Evolutionary conservation across 1,139 yeast species (phyloP), one percentile per base, ranked within the genome.

Genomic region (Hansenula lynferdii): DNA sequence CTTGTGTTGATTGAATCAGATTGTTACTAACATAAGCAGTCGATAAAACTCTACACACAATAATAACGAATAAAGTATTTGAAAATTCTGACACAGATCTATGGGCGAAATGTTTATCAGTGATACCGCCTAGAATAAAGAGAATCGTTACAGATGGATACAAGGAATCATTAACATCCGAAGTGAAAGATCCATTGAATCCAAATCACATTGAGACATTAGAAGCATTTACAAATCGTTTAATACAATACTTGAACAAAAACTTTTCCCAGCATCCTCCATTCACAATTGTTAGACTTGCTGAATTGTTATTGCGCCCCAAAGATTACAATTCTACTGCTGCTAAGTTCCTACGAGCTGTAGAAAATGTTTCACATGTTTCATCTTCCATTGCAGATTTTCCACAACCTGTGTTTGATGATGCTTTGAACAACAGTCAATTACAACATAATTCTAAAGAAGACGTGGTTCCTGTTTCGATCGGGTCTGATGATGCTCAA

Each of bases 201-300:
- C 32, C 42, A 3, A n/a, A 25, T 0, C 14, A 30, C 7, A 28
- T 14, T 4, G 37, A 51, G 22, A 49, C 61, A 1, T 42, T 57
- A 2, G 49, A 46, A 5, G 44, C 49, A 12, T 45, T 53, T 38
- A 42, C 42, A 4, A 34, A 29, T n/a, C 47, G 53, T 8, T 44
- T 66, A 10, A 39, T 53, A 14, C 35, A 40, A 1, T 45, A 52
- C 21, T 49, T 73, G 27, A 28, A 40, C 1, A 43, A 37, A 4
- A 53, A 51, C 28, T 76, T 72, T 47, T 18, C 42, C 1, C 44
- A 49, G 1, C 42, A 54, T 2, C 81, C 85, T 1, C 87, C 86
- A 0, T 80, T 77, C 54, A 80, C 85, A 0, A 51, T 77, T 2
- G 65, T 69, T 35, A 57, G 87, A 38, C 48, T 80, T 8, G 71